Percentiles rank a stretch among this genome's conserved stretches.
phyloP scores from a whole-genome alignment of 169 alveolate species.

The Cyclospora cayetanensis region DNA sequence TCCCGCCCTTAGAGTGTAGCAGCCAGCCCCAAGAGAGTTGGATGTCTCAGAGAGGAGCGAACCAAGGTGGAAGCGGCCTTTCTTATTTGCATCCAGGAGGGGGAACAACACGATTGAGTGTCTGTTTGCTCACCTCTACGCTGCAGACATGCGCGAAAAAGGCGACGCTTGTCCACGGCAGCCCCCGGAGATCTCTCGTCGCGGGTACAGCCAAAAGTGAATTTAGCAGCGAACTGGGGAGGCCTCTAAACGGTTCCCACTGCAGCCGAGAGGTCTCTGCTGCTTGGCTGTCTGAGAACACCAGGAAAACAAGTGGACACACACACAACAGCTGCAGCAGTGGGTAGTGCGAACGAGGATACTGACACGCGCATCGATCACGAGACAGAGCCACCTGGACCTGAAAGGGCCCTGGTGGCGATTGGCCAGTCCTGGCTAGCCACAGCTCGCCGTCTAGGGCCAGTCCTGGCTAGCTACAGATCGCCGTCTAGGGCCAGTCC shows the following conservation, averaged over 20 bases:
- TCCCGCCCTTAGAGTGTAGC: no score
- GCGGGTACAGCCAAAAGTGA: conserved; percentile 78
- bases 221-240: conserved; percentile 73
- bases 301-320: background rate
- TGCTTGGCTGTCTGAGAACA: background rate
- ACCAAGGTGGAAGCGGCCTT: no score
- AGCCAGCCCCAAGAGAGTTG: no score
- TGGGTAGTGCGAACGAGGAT: no score
- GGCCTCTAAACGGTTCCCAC: conserved; percentile 74
- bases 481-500: background rate
- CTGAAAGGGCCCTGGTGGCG: background rate
- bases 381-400: background rate
- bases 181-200: conserved; percentile 68
- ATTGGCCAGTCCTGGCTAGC: background rate
- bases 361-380: background rate
- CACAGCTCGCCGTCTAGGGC: background rate
- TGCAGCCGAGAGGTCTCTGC: conserved; percentile 52
- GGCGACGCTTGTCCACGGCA: conserved; percentile 75
- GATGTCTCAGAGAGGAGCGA: no score
- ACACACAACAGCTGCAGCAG: background rate
- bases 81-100: no score
- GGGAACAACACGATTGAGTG: no score
- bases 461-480: background rate
- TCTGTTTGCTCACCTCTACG: conserved; percentile 74
- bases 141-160: conserved; percentile 74